Evolutionary conservation across 345 rosid species (phyloP).

Genomic region (Balakata baccata): DNA sequence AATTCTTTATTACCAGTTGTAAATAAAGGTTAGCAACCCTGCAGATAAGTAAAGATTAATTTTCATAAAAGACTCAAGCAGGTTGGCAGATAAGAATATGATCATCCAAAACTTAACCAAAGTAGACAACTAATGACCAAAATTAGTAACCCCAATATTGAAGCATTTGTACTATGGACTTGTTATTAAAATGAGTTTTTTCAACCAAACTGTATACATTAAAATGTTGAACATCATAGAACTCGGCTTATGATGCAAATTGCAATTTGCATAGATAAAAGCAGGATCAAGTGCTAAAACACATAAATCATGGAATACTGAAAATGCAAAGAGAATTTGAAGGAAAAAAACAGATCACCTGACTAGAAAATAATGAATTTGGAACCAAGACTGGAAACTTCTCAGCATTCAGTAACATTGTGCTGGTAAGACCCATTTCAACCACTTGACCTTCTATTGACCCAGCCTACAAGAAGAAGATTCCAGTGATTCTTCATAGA

Average conservation of each 20-base stretch:
- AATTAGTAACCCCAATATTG: neutral
- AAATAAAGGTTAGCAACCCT: neutral
- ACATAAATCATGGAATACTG: neutral
- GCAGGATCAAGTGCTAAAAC: neutral
- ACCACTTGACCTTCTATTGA: conserved; percentile 88
- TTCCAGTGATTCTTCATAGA: neutral
- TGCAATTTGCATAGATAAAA: neutral
- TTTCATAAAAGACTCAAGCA: neutral
- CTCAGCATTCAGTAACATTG: conserved; percentile 71
- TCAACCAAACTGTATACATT: neutral
- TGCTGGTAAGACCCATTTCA: conserved; percentile 86
- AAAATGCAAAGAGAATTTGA: neutral
- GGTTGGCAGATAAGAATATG: neutral
- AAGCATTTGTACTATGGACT: neutral
- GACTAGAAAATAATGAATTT: conserved; percentile 91
- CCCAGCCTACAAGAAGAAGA: conserved; percentile 60
- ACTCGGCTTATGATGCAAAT: neutral
- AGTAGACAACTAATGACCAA: neutral
- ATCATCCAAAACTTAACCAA: neutral
- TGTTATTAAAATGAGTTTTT: neutral
- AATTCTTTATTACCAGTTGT: neutral
- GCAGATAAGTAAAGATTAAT: neutral
- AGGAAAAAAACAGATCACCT: conserved; percentile 44
- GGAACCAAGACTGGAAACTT: conserved; percentile 84
- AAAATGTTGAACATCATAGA: no score